Conservation (phyloP, 2,329 filamentous ascomycete species). For the Fusarium bulbicola region DNA sequence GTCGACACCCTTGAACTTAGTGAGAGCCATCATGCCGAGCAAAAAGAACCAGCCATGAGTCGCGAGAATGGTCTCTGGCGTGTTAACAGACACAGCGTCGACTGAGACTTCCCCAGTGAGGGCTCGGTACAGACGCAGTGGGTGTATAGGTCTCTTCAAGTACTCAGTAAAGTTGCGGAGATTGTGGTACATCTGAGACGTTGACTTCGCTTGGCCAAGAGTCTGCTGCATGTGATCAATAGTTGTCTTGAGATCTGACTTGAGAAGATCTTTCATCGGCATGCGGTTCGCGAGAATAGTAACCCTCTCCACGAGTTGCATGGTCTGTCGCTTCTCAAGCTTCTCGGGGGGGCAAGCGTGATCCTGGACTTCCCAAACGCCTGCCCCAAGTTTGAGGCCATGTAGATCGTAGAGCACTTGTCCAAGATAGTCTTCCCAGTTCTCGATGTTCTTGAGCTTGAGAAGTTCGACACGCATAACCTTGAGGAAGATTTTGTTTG, state of each 20-base stretch:
- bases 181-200: slow-evolving; percentile 86
- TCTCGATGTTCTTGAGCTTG: slow-evolving; percentile 77
- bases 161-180: slow-evolving; percentile 82
- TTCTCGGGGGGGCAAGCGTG: slow-evolving; percentile 82
- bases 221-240: slow-evolving; percentile 94
- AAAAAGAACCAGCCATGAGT: slow-evolving; percentile 92
- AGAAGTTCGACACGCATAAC: slow-evolving; percentile 88
- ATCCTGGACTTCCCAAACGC: slow-evolving; percentile 73
- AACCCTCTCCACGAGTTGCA: slow-evolving; percentile 84
- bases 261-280: slow-evolving; percentile 89
- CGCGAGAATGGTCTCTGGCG: slow-evolving; percentile 75
- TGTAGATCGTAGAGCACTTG: slow-evolving; percentile 87
- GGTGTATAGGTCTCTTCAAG: slow-evolving; percentile 85
- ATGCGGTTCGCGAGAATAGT: slow-evolving; percentile 83
- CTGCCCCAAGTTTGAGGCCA: slow-evolving; percentile 78
- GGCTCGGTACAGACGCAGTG: slow-evolving; percentile 80
- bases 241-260: slow-evolving; percentile 87
- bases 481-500: slow-evolving; percentile 88
- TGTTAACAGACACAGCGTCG: slow-evolving; percentile 74
- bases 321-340: slow-evolving; percentile 81
- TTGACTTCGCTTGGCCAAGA: slow-evolving; percentile 80
- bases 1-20: slow-evolving; percentile 79
- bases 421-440: slow-evolving; percentile 86
- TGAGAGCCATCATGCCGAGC: slow-evolving; percentile 86
- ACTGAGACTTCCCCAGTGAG: slow-evolving; percentile 80